Evolutionary conservation across 2,329 filamentous ascomycete species (phyloP), one percentile per base, ranked within the genome.

Genomic region (Venturia carpophila): DNA sequence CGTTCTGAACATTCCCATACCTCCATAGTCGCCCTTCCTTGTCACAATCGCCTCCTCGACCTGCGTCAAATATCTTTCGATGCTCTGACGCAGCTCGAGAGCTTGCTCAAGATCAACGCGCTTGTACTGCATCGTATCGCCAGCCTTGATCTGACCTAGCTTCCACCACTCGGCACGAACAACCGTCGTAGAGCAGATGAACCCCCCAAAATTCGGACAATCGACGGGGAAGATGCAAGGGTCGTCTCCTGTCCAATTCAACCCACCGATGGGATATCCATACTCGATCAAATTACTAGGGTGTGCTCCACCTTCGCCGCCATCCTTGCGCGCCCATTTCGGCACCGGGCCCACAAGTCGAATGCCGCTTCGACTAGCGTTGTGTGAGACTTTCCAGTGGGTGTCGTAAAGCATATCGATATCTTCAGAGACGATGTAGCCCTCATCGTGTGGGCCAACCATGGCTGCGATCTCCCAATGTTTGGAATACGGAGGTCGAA

Each of bases 211-310:
- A 68, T 86, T 83, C 0, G 84, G 85, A 62, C 79, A 79, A 69
- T 87, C 84, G 5, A 82, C 76, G 0, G 83, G 79, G 61, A 87
- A 85, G 21, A 87, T 80, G n/a, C 82, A 82, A 1, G 83, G 80
- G 43, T 83, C 82, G 66, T 87, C 84, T 4, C 84, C 84, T 0
- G 83, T 85, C 80, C 82, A 87, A 68, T 86, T 86, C 34, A 87
- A 69, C 0, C 80, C 79, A 0, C 84, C 84, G 1, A 83, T 71
- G 1, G 82, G 81, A 70, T 86, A 87, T 2, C 84, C 84, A 68
- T 86, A 74, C 64, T 75, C 73, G 30, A 74, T 70, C 19, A 83
- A 69, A 67, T 87, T 86, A 42, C 78, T 81, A 0, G 86, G 86
- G 71, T 88, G 86, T 0, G 82, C 79, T 13, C 86, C 86, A 9